Conservation (phyloP, 2,329 filamentous ascomycete species). For the Pseudogymnoascus sp. region DNA sequence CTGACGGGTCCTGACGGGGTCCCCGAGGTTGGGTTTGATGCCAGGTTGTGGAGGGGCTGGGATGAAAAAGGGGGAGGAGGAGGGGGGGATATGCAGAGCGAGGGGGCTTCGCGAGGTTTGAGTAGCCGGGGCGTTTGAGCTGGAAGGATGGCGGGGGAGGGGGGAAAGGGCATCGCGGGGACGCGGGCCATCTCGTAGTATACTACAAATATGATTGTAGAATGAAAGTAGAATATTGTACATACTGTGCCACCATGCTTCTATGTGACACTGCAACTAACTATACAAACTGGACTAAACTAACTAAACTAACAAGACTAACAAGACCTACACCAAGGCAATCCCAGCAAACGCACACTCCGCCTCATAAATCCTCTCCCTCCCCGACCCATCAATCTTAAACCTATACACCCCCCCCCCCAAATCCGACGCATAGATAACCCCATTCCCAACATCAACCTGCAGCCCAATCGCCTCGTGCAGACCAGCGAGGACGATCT, state of each 20-base stretch:
- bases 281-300: background rate
- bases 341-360: slow-evolving; percentile 8
- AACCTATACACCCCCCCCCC: slow-evolving; percentile 32
- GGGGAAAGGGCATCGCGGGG: background rate
- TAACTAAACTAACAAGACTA: too few relatives aligned
- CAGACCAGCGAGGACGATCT: slow-evolving; percentile 30
- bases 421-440: slow-evolving; percentile 34
- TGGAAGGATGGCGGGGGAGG: background rate
- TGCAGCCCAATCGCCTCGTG: slow-evolving; percentile 41
- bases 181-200: background rate
- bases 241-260: background rate
- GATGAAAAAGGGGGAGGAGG: background rate
- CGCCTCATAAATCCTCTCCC: slow-evolving; percentile 13
- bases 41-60: background rate
- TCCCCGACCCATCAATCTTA: slow-evolving; percentile 25
- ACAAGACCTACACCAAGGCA: background rate
- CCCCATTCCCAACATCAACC: slow-evolving; percentile 29
- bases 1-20: background rate
- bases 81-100: background rate
- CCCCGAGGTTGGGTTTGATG: background rate
- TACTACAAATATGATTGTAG: background rate
- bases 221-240: background rate
- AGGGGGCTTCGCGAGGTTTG: background rate
- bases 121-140: background rate
- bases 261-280: background rate